phyloP scores from a whole-genome alignment of 1,139 yeast genomes.

The Pichia sp. region DNA sequence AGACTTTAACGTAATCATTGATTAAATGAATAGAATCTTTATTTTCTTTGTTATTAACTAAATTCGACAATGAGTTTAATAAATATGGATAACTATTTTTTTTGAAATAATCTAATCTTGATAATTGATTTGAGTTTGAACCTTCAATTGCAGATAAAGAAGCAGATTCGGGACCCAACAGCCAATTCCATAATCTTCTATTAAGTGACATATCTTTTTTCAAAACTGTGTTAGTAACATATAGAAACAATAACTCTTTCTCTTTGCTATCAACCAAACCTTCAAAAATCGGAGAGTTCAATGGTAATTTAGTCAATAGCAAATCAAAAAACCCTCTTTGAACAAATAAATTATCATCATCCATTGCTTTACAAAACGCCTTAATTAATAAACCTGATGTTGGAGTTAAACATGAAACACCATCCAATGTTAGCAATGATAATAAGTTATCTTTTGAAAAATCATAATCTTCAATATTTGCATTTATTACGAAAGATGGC shows the following conservation, averaged over 20 bases:
- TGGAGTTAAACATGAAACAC: constrained; percentile 57
- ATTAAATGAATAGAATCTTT: constrained; percentile 33
- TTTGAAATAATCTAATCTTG: constrained; percentile 51
- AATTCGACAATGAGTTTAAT: constrained; percentile 44
- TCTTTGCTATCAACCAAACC: constrained; percentile 45
- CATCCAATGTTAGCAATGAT: constrained; percentile 36
- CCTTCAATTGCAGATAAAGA: neutral
- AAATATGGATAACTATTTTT: constrained; percentile 48
- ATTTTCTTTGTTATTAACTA: constrained; percentile 32
- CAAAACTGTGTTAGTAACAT: constrained; percentile 63
- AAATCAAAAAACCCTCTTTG: constrained; percentile 89
- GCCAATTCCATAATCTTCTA: constrained; percentile 88
- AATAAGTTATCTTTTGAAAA: constrained; percentile 14
- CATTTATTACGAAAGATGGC: constrained; percentile 43
- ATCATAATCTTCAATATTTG: neutral
- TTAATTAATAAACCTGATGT: constrained; percentile 74
- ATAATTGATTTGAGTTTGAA: constrained; percentile 6
- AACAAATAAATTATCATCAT: constrained; percentile 58
- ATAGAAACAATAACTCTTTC: constrained; percentile 49
- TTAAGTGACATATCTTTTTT: constrained; percentile 90
- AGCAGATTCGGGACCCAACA: constrained; percentile 60
- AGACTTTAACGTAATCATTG: constrained; percentile 43
- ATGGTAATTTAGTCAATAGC: constrained; percentile 57
- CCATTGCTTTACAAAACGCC: constrained; percentile 64
- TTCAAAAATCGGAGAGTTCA: constrained; percentile 54